Conservation (phyloP, 1,284 basidiomycete genomes). For the Trichosporon ovoides region DNA sequence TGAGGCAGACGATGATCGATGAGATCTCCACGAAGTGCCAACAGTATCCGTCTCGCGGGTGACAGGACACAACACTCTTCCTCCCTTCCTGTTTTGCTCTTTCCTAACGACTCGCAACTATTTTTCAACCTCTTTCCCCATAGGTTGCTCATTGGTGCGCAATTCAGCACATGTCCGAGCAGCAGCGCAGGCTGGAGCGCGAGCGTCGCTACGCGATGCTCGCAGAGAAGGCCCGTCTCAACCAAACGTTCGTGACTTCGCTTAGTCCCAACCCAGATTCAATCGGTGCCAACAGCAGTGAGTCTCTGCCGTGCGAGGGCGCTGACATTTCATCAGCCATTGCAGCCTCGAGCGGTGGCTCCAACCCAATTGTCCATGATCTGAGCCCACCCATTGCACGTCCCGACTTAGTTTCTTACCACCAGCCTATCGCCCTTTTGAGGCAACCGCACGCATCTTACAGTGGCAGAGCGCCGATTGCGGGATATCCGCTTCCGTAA, state of each 20-base stretch:
- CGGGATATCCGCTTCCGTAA: background rate
- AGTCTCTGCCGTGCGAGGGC: background rate
- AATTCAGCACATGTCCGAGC: background rate
- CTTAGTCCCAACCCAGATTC: background rate
- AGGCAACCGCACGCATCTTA: background rate
- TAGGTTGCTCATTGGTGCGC: background rate
- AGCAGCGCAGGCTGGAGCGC: background rate
- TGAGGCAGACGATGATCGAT: too few species aligned
- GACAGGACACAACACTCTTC: background rate
- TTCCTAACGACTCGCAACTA: background rate
- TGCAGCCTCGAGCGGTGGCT: background rate
- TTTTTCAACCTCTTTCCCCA: background rate
- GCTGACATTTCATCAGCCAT: background rate
- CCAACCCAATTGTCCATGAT: background rate
- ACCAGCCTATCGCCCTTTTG: background rate
- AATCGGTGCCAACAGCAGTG: background rate
- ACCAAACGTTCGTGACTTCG: slow-evolving; percentile 1
- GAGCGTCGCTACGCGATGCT: background rate
- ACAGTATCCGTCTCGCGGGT: too few species aligned
- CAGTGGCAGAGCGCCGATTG: too few species aligned
- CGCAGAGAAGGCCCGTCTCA: background rate
- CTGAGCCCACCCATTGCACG: background rate
- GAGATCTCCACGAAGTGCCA: too few species aligned
- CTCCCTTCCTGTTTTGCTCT: background rate
- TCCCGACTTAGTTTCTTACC: background rate